Evolutionary conservation across 2,329 filamentous ascomycete species (phyloP).

Genomic region (Kalaharituber pfeilii): DNA sequence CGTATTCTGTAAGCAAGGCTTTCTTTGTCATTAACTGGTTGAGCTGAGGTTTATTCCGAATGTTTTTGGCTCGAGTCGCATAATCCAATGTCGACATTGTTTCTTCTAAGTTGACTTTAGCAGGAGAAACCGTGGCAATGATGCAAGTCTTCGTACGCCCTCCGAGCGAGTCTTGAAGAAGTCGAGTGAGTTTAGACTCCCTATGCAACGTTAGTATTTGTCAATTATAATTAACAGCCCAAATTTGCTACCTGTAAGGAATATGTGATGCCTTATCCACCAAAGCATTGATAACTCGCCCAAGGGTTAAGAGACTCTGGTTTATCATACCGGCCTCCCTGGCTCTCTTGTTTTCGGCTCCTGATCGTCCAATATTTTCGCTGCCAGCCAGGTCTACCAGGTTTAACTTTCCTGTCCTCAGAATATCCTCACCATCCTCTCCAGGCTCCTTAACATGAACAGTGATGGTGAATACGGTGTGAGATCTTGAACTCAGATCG

Average conservation of each 20-base stretch:
- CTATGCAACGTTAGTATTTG: constrained; percentile 33
- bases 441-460: constrained; percentile 68
- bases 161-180: constrained; percentile 90
- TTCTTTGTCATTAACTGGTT: constrained; percentile 89
- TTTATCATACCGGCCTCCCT: constrained; percentile 94
- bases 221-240: background rate
- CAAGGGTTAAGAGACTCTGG: constrained; percentile 86
- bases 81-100: constrained; percentile 97
- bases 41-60: constrained; percentile 90
- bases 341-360: constrained; percentile 93
- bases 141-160: constrained; percentile 96
- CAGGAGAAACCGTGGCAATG: constrained; percentile 87
- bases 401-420: constrained; percentile 86
- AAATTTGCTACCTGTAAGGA: constrained; percentile 40
- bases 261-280: constrained; percentile 84
- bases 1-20: constrained; percentile 77
- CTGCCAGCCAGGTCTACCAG: constrained; percentile 91
- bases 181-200: constrained; percentile 86
- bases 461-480: constrained; percentile 93
- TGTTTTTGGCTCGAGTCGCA: constrained; percentile 94
- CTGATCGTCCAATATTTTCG: constrained; percentile 92
- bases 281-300: constrained; percentile 90
- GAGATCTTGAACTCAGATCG: constrained; percentile 87
- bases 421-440: constrained; percentile 73
- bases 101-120: constrained; percentile 88